phyloP scores from a whole-genome alignment of 2,329 filamentous ascomycete genomes.

The Rhinocladiella similis region DNA sequence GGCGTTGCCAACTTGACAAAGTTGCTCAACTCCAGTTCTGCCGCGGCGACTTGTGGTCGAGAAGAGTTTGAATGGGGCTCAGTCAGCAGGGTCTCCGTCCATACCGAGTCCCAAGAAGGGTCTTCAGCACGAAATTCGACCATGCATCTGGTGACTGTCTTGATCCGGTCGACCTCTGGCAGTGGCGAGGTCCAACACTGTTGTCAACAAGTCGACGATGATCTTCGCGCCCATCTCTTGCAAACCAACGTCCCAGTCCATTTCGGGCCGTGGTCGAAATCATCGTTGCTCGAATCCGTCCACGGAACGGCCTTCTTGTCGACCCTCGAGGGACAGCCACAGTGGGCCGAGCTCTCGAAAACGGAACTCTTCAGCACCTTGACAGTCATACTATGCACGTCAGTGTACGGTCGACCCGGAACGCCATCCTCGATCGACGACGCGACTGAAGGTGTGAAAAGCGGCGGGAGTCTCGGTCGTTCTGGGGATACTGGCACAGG shows the following conservation, averaged over 20 bases:
- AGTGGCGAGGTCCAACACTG: too few relatives aligned
- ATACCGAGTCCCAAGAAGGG: not conserved
- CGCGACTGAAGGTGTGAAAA: not conserved
- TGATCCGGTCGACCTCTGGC: not conserved
- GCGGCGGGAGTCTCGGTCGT: conserved; percentile 5
- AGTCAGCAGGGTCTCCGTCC: not conserved
- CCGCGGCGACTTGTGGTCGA: conserved; percentile 1
- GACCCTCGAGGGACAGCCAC: not conserved
- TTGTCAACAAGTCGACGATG: not conserved
- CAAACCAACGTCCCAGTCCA: not conserved
- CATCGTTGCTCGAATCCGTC: conserved; percentile 3
- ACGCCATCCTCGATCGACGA: not conserved
- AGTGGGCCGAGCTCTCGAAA: conserved; percentile 6
- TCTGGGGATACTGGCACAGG: not conserved
- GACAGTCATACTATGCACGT: conserved; percentile 35
- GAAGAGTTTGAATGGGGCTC: conserved; percentile 9
- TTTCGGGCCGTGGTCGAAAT: not conserved
- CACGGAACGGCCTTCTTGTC: conserved; percentile 23
- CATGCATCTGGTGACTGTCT: conserved; percentile 10
- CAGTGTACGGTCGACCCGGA: conserved; percentile 43
- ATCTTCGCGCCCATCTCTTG: not conserved
- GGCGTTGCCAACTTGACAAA: conserved; percentile 52
- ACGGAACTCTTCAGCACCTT: conserved; percentile 6
- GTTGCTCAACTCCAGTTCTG: not conserved
- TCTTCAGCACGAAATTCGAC: not conserved